These are phyloP conservation scores for Heritiera littoralis DNA, from an alignment of 345 rosid species.

Conservation along the genomic window DNA sequence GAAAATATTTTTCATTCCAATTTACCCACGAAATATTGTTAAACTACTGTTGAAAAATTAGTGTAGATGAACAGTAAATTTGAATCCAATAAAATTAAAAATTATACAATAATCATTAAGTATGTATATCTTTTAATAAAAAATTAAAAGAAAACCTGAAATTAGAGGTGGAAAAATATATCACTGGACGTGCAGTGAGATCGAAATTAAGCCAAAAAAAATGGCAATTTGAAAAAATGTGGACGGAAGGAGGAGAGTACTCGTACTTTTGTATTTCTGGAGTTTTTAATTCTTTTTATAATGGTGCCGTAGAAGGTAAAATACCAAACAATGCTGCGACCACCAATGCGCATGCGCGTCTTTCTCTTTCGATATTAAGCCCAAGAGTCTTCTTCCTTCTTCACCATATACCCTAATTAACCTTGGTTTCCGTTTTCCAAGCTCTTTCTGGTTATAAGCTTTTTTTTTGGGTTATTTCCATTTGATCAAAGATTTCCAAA, in stretches of 20 bases:
- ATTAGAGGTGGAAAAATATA: too few species aligned
- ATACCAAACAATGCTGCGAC: constrained; percentile 28
- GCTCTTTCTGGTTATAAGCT: not conserved
- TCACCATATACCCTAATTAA: constrained; percentile 4
- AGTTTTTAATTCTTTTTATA: not conserved
- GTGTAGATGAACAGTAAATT: too few species aligned
- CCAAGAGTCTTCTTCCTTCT: not conserved
- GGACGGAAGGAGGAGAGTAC: not conserved
- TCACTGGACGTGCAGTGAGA: too few species aligned
- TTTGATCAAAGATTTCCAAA: not conserved
- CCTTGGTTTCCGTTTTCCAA: not conserved
- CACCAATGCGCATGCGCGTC: constrained; percentile 23
- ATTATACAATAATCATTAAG: too few species aligned
- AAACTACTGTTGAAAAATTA: too few species aligned
- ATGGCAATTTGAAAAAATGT: not conserved
- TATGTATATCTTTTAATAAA: too few species aligned
- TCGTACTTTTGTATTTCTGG: not conserved
- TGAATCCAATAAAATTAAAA: too few species aligned
- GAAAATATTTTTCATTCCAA: too few species aligned
- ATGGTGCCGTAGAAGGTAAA: constrained; percentile 22
- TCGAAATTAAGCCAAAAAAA: too few species aligned
- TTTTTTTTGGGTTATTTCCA: not conserved
- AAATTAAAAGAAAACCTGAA: too few species aligned
- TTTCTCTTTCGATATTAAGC: not conserved
- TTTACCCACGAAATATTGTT: too few species aligned